Evolutionary conservation across 2,329 filamentous ascomycete species (phyloP), one percentile per base, ranked within the genome.

Genomic region (Talaromyces piceae): DNA sequence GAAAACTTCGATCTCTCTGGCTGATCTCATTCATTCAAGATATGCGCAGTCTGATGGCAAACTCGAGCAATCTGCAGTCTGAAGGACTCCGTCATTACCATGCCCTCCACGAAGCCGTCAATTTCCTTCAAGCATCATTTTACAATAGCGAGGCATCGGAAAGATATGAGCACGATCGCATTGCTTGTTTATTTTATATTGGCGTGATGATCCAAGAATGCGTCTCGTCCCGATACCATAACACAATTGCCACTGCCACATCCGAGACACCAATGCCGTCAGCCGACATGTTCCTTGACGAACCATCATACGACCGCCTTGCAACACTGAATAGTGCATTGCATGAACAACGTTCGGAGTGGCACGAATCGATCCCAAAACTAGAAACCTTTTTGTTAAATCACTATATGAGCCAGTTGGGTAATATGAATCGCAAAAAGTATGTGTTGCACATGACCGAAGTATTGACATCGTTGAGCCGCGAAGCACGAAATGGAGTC

Each of bases 321-420:
- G 50, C 39, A 8, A 48, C 45, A 1, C 50, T 52, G n/a, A 45
- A 52, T 31, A 45, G 39, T 20, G 50, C 45, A n/a, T 43, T 52
- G 50, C n/a, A 27, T 13, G 50, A 52, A 27, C 28, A 44, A 5
- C 41, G 41, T 27, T 37, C 37, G 13, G 26, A 48, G 11, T 52
- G 50, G 50, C 43, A 41, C 28, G 45, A 41, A 16, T 52, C 50
- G 13, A 52, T 52, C 9, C 26, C 45, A 28, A 33, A 52, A 18
- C 5, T 52, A 18, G 45, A 45, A 27, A 45, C 44, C 5, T 52
- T 52, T 20, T 5, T 52, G 27, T 18, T 52, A 16, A 48, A 48
- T n/a, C 50, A 52, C 39, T 52, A 48, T 8, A 52, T 52, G 50
- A 52, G 48, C 30, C 50, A 52, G 18, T 9, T 48, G n/a, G 50